A percentile compares a stretch with the other conserved stretches of the same genome.
Evolutionary conservation across 2,329 filamentous ascomycete species (phyloP).

Genomic region (Fusarium mexicanum): DNA sequence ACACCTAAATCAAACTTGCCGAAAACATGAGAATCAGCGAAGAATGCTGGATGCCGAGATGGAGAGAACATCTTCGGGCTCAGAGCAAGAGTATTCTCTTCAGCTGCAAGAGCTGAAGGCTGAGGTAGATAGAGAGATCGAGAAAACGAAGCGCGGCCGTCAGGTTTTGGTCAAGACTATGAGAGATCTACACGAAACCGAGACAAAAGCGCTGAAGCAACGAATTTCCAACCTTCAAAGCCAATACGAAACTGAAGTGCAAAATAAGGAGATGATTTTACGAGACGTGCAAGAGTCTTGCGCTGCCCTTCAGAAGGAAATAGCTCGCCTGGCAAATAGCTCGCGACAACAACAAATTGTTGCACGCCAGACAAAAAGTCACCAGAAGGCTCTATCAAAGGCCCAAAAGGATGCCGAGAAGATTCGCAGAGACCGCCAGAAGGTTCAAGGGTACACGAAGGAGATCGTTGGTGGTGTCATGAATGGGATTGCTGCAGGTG

Average conservation of each 20-base stretch:
- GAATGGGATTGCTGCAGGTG: not conserved
- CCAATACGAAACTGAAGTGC: not conserved
- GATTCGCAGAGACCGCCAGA: not conserved
- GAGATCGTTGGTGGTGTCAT: not conserved
- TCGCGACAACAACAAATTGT: not conserved
- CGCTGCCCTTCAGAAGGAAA: not conserved
- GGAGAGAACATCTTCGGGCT: rapidly evolving
- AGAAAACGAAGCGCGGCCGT: not conserved
- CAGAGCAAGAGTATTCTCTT: not conserved
- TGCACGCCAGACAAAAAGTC: not conserved
- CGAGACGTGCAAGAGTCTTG: not conserved
- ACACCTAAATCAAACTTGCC: not conserved
- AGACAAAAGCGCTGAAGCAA: not conserved
- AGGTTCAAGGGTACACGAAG: not conserved
- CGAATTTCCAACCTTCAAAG: not conserved
- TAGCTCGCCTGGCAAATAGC: not conserved
- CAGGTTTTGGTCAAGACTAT: not conserved
- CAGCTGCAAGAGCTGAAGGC: not conserved
- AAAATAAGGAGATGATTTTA: not conserved
- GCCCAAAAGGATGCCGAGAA: not conserved
- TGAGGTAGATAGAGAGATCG: not conserved
- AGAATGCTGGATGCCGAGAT: not conserved
- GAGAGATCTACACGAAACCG: not conserved
- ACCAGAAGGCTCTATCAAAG: not conserved
- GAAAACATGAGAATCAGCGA: not conserved